Base-by-base conservation (phyloP, 2,329 filamentous ascomycete genomes). In the Didymella segeticola region DNA sequence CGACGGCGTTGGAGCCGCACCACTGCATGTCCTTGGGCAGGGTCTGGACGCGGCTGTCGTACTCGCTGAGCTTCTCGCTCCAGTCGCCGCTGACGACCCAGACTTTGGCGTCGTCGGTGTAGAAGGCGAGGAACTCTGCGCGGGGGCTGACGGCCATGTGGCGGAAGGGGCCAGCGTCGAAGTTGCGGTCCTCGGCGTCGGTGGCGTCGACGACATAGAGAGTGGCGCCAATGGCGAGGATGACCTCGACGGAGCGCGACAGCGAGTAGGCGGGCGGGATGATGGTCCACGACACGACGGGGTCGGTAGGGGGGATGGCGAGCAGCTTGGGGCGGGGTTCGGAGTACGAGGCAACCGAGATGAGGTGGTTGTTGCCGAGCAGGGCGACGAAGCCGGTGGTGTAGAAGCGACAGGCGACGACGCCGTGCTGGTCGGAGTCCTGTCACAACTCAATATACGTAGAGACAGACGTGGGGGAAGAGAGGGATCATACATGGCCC, bases 1-100 rank as follows among this genome's bases (percentile, higher is more conserved):
- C 86, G 3, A 95, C 89, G 12, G 93, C 91, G 74, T 98, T 93
- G 66, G 95, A 93, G 5, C 95, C 95, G 73, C 95, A 99, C 95
- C 95, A 99, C 66, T 95, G 89, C 57, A 99, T 83, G 60, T 95
- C 91, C 65, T 91, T 89, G 3, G 95, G 95, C 1, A 88, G 83
- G 5, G 91, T 96, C 72, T 89, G 89, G 9, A 91, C 93, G 62
- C 88, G 88, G 1, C 93, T 93, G 67, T 96, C 87, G 70, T 98
- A 93, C 76, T 98, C 93, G 70, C 92, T 93, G 58, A 96, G 81
- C 52, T 93, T 88, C 68, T 89, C 92, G 71, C 96, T 92, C 72
- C 98, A 98, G 73, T 99, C 93, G 67, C 91, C 93, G 41, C 91
- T 95, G 45, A 98, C 92, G 23, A 99, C 90, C 82, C 95, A 96